A percentile compares a stretch with the other conserved stretches of the same genome.
Conservation (phyloP, 179 eudicot species). For the Beta macrorhiza region DNA sequence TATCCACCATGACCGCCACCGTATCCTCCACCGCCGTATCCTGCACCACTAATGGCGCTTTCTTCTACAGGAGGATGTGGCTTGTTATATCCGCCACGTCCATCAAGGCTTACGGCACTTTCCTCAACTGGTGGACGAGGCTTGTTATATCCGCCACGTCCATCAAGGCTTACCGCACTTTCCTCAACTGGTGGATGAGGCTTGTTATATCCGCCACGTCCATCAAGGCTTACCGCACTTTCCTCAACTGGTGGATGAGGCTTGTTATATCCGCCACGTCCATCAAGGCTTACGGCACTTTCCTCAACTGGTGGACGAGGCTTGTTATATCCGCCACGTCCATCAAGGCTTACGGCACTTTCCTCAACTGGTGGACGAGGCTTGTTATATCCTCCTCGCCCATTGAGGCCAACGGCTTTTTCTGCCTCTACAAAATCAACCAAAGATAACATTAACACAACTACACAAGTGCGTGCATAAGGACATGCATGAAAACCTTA, state of each 20-base stretch:
- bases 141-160: slow-evolving; percentile 20
- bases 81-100: slow-evolving; percentile 17
- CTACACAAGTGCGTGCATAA: too few relatives aligned
- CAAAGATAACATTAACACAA: neutral
- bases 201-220: slow-evolving; percentile 26
- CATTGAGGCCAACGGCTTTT: neutral
- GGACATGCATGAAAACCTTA: neutral
- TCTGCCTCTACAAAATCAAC: slow-evolving; percentile 2
- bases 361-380: neutral
- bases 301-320: slow-evolving; percentile 2
- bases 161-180: neutral
- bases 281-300: neutral
- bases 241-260: neutral
- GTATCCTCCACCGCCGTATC: neutral
- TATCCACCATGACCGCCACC: slow-evolving; percentile 12
- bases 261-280: slow-evolving; percentile 17
- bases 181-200: slow-evolving; percentile 3
- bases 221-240: neutral
- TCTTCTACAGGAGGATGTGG: slow-evolving; percentile 8
- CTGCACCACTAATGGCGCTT: neutral
- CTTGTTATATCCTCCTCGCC: slow-evolving; percentile 15
- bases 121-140: neutral
- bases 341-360: neutral
- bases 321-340: slow-evolving; percentile 25
- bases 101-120: neutral